These are phyloP conservation scores for Mycena alexandri DNA, from an alignment of 768 basidiomycete species.

Conservation along the genomic window DNA sequence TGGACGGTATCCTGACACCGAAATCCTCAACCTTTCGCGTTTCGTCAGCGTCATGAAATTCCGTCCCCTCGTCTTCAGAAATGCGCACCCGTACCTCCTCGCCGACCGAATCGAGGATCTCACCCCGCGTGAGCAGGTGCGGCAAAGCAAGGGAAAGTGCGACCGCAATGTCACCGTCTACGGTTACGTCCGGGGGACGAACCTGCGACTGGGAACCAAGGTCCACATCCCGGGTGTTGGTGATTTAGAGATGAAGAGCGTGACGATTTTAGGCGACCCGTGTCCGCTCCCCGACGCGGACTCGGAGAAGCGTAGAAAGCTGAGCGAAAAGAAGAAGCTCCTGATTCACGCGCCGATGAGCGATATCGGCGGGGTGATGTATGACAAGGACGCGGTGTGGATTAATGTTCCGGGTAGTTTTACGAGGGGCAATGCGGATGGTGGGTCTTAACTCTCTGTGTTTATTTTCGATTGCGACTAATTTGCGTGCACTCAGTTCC, in stretches of 20 bases:
- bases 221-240: slow-evolving; percentile 97
- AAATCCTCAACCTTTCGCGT: slow-evolving; percentile 95
- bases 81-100: slow-evolving; percentile 94
- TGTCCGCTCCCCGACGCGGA: slow-evolving; percentile 94
- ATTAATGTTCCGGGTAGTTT: slow-evolving; percentile 98
- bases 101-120: slow-evolving; percentile 96
- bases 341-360: slow-evolving; percentile 98
- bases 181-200: slow-evolving; percentile 94
- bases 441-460: slow-evolving; percentile 50
- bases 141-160: slow-evolving; percentile 85
- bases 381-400: slow-evolving; percentile 98
- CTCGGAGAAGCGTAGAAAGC: slow-evolving; percentile 89
- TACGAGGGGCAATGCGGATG: slow-evolving; percentile 77
- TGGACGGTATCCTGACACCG: slow-evolving; percentile 96
- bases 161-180: slow-evolving; percentile 96
- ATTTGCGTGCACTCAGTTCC: slow-evolving; percentile 58
- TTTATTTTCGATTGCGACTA: background rate
- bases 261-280: slow-evolving; percentile 89
- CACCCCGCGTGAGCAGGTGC: slow-evolving; percentile 87
- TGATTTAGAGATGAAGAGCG: slow-evolving; percentile 81
- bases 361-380: slow-evolving; percentile 95
- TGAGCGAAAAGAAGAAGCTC: slow-evolving; percentile 95
- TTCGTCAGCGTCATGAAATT: slow-evolving; percentile 99
- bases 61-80: slow-evolving; percentile 95
- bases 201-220: slow-evolving; percentile 78